Evolutionary conservation across 345 rosid genomes (phyloP), one percentile per base, ranked within the genome.

Genomic region (Gossypium thurberi): DNA sequence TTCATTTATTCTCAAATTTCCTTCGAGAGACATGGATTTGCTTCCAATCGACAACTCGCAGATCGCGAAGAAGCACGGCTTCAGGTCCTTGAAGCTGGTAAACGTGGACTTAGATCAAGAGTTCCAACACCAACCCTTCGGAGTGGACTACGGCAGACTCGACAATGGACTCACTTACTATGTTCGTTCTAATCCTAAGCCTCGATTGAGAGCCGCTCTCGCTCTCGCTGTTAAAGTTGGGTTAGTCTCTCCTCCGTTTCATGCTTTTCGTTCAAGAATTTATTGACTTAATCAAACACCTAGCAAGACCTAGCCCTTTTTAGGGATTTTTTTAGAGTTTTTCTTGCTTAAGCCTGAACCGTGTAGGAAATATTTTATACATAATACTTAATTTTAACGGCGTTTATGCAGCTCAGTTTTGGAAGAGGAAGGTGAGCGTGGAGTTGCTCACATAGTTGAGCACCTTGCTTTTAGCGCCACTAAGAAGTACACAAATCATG

Each of bases 401-500:
- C 69, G 73, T 84, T 77, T 72, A 75, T 78, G 87, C 98, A 93
- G 98, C 85, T 93, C 98, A 85, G 94, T 93, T 81, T 81, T 93
- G 88, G 98, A 93, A 85, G 97, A 93, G 85, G 98, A 93, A 69
- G 90, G 84, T 73, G 96, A 93, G 84, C 92, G 91, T 70, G 97
- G 97, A 51, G 98, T 93, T 76, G 98, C 98, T 65, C 98, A 93
- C 79, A 90, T 93, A 48, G 90, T 90, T 48, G 97, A 93, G 85
- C 98, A 93, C 84, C 97, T 93, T 66, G 97, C 98, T 42, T 93
- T 93, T 68, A 93, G 98, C 78, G 96, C 98, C 28, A 94, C 98
- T 2, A 80, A 82, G 42, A 91, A 80, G 47, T 91, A 90, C 63
- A 86, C 92, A 65, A 94, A 94, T 85, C 98, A 94, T 58, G 98